Evolutionary conservation across 2,329 filamentous ascomycete species (phyloP).

Genomic region (Talaromyces verruculosus): DNA sequence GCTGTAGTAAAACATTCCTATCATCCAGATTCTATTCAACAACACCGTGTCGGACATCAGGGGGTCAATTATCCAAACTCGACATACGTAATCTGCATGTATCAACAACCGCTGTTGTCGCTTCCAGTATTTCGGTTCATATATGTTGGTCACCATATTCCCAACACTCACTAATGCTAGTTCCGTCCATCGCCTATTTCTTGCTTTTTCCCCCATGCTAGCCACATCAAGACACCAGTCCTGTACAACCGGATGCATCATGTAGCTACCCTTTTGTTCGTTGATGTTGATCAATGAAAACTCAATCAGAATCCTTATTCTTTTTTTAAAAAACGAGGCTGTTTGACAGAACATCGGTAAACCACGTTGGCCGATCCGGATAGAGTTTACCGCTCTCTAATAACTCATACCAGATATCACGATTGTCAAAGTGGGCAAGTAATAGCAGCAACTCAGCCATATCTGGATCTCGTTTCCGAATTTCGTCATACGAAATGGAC

Average conservation of each 20-base stretch:
- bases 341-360: constrained; percentile 13
- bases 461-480: constrained; percentile 34
- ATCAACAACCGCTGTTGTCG: neutral
- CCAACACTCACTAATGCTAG: constrained; percentile 26
- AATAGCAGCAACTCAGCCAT: constrained; percentile 42
- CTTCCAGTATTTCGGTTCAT: constrained; percentile 6
- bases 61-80: constrained; percentile 6
- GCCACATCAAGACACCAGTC: constrained; percentile 26
- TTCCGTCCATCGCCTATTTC: constrained; percentile 17
- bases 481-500: constrained; percentile 40
- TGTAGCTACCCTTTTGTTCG: constrained; percentile 29
- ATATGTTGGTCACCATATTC: constrained; percentile 14
- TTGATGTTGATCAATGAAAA: constrained; percentile 32
- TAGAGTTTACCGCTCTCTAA: constrained; percentile 25
- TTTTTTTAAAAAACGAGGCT: constrained; percentile 25
- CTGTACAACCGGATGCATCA: constrained; percentile 32
- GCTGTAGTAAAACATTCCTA: constrained; percentile 24
- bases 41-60: neutral
- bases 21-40: neutral
- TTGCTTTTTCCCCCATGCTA: neutral
- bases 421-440: constrained; percentile 47
- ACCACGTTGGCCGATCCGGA: constrained; percentile 24
- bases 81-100: constrained; percentile 5
- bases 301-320: constrained; percentile 26
- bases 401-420: constrained; percentile 50